A percentile compares a stretch with the other conserved stretches of the same genome.
Conservation (phyloP, 805 yeast genomes). For the Ascoidea rubescens region DNA sequence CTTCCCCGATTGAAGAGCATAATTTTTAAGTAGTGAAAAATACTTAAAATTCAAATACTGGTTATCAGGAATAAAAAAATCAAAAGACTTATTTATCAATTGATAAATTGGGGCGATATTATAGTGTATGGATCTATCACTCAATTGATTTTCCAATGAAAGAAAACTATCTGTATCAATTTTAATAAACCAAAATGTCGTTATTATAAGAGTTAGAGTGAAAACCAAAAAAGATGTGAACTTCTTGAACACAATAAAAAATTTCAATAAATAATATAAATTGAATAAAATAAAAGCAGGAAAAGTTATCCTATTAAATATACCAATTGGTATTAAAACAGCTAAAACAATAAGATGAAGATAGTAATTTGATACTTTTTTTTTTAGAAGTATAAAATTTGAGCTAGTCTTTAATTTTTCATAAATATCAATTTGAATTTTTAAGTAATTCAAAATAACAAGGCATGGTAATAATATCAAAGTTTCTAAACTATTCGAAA, state of each 20-base stretch:
- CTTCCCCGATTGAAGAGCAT: not conserved
- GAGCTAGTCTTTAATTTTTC: not conserved
- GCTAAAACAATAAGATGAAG: slow-evolving; percentile 13
- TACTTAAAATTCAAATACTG: too few relatives aligned
- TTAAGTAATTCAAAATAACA: slow-evolving; percentile 64
- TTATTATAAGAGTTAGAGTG: slow-evolving; percentile 19
- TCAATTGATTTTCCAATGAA: slow-evolving; percentile 2
- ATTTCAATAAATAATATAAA: slow-evolving; percentile 27
- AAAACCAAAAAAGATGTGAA: slow-evolving; percentile 20
- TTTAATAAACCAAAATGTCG: slow-evolving; percentile 25
- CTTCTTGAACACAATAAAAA: slow-evolving; percentile 22
- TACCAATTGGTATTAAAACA: slow-evolving; percentile 42
- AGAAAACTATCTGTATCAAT: slow-evolving; percentile 40
- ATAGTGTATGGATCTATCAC: not conserved
- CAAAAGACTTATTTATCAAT: too few relatives aligned
- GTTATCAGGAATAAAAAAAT: too few relatives aligned
- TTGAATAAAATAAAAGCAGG: slow-evolving; percentile 65
- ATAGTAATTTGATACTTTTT: not conserved
- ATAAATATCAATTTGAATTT: slow-evolving; percentile 11
- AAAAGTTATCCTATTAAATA: slow-evolving; percentile 79
- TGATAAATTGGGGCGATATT: slow-evolving; percentile 1
- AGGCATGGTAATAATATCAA: slow-evolving; percentile 24
- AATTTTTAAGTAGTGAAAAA: not conserved
- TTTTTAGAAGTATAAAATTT: too few relatives aligned
- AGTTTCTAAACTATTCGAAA: slow-evolving; percentile 81